Evolutionary conservation across 2,329 filamentous ascomycete genomes (phyloP).

Genomic region (Aspergillus fructus): DNA sequence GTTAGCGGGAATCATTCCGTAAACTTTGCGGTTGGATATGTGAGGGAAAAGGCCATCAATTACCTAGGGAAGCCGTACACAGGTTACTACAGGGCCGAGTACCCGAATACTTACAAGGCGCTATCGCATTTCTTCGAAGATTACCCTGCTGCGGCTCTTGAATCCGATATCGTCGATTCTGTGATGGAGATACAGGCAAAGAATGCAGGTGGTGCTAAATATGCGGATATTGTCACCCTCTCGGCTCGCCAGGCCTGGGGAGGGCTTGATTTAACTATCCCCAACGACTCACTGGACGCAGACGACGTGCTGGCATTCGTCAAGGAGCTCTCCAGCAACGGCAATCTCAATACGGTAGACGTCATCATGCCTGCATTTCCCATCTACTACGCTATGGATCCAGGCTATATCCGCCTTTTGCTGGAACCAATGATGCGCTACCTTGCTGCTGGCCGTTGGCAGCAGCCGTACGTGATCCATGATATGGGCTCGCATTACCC

Average conservation of each 20-base stretch:
- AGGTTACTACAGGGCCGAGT: conserved; percentile 40
- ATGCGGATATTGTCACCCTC: conserved; percentile 43
- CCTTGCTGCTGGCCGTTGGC: conserved; percentile 41
- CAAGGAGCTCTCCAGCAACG: conserved; percentile 46
- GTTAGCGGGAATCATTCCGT: conserved; percentile 30
- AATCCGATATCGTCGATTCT: conserved; percentile 34
- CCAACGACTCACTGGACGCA: conserved; percentile 32
- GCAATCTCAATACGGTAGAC: conserved; percentile 46
- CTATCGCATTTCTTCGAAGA: conserved; percentile 43
- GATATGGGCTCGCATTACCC: conserved; percentile 45
- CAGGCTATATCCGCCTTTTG: conserved; percentile 45
- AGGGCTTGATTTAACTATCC: conserved; percentile 42
- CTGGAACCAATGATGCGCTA: conserved; percentile 47
- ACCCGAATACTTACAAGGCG: conserved; percentile 33
- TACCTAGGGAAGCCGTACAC: conserved; percentile 43
- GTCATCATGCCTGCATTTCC: conserved; percentile 46
- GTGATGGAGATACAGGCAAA: conserved; percentile 30
- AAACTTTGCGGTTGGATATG: conserved; percentile 44
- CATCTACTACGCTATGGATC: conserved; percentile 44
- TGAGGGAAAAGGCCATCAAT: conserved; percentile 41
- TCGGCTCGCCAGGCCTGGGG: conserved; percentile 44
- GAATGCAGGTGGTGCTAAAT: conserved; percentile 37
- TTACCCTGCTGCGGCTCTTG: conserved; percentile 35
- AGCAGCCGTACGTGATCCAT: conserved; percentile 40
- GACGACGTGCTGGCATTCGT: conserved; percentile 38